Base-by-base conservation (phyloP, 2,329 filamentous ascomycete genomes). In the Aspergillus sp. region DNA sequence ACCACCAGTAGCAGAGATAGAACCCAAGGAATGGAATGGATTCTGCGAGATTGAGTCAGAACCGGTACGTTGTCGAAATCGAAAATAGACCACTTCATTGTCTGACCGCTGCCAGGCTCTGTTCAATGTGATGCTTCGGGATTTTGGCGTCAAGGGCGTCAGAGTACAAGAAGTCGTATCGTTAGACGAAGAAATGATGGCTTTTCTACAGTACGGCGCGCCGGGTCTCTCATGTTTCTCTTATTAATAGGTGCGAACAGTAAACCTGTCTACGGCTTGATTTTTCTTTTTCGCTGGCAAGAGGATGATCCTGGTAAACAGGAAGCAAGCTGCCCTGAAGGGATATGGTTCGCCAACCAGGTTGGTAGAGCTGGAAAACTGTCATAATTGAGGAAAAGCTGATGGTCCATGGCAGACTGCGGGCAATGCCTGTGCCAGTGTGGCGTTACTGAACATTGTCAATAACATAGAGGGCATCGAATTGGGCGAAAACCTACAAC, bases 291-390 rank as follows among this genome's bases (percentile, higher is more conserved):
- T 58, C 80, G 84, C 48, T 95, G 81, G 56, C 75, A 78, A 29
- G 77, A 79, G 30, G 73, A 76, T n/a, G 75, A 80, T 46, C 63
- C 68, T 4, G 63, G 64, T 55, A 78, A 70, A 58, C 69, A 74
- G 47, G 73, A 77, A 51, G 72, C 70, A 40, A 74, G 64, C 51
- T 83, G 79, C 52, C 82, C 82, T 0, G 71, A 79, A 3, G 71
- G 80, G 29, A 73, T 97, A 12, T 98, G 93, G 91, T 97, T 96
- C 65, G 89, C 90, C 29, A 96, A 96, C 59, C 91, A 94, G 71
- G 85, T 87, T 62, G 19, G 70, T 57, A 27, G 7, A 29, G n/a
- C 40, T 26, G 7, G 12, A 29, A 7, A 27, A 29, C 5, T 7
- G 4, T 19, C 41, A 39, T 19, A 42, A 29, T 5, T 32, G 8